Evolutionary conservation across 163 green algal genomes (phyloP).

Genomic region (Scenedesmus sp.): DNA sequence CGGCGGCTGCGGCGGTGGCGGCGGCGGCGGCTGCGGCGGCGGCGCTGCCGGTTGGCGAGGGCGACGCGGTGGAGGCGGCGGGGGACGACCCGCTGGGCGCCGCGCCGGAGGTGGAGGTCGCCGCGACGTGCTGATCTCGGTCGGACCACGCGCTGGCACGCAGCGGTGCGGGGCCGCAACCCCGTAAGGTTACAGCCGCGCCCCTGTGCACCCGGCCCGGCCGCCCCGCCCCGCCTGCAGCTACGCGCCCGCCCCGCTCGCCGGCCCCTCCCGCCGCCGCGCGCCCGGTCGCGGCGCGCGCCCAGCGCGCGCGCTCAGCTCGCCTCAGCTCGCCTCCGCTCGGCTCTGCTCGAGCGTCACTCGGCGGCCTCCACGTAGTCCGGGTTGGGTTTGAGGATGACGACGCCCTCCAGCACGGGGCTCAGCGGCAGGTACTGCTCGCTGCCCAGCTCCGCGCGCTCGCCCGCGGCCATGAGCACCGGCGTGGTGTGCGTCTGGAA

Average conservation of each 20-base stretch:
- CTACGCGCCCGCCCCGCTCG: too few species aligned
- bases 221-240: neutral
- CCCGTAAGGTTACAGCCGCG: neutral
- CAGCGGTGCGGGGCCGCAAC: too few species aligned
- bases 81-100: too few species aligned
- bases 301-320: too few species aligned
- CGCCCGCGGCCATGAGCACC: slow-evolving; percentile 92
- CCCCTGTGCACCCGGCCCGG: neutral
- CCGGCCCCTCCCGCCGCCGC: too few species aligned
- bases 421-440: slow-evolving; percentile 94
- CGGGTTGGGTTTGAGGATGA: slow-evolving; percentile 96
- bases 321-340: too few species aligned
- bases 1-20: neutral
- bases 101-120: neutral
- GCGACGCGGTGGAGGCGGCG: neutral
- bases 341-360: too few species aligned
- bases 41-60: neutral
- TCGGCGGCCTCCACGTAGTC: slow-evolving; percentile 86
- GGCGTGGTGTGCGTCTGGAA: slow-evolving; percentile 99
- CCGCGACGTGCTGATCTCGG: neutral
- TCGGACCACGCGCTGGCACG: neutral
- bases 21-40: neutral
- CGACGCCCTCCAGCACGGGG: slow-evolving; percentile 90
- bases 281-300: too few species aligned
- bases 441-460: slow-evolving; percentile 96